Base-by-base conservation (phyloP, 2,329 filamentous ascomycete species). In the Monilinia vaccinii-corymbosi region DNA sequence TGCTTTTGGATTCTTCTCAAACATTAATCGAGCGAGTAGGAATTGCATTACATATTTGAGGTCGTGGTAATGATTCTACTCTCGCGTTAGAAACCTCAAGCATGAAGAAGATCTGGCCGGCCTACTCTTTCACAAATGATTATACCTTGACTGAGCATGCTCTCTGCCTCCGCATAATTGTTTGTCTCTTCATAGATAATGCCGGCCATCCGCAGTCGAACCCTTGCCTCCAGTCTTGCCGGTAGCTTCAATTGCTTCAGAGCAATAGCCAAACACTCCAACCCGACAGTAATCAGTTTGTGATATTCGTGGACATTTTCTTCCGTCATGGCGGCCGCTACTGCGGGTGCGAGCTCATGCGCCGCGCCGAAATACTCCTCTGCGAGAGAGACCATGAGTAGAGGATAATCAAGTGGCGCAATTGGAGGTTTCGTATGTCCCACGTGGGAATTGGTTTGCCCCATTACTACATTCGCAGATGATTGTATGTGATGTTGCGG, bases 31-130 rank as follows among this genome's bases (percentile, higher is more conserved):
- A 52, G 86, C 79, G 61, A 88, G 81, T 18, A 91, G 75, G 70
- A 90, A 89, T 64, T 89, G 83, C 80, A 91, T 89, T 63, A 83
- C 84, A 72, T 91, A 91, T 71, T 89, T 91, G 44, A 91, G 73
- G 66, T 92, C 88, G 31, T 75, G 68, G 62, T 84, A 79, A 50
- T 80, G 78, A 62, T 83, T 81, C 75, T 83, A 67, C 23, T 23
- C 16, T 34, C 14, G 28, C 16, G 28, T 49, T 28, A 38, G 40
- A 48, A 31, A 32, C 4, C 13, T 44, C 21, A 45, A 31, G 13
- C 51, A 44, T 28, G 31, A 25, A 36, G 18, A 36, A 28, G 28
- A 13, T 36, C 23, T n/a, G n/a, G n/a, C n/a, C n/a, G n/a, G 52
- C 69, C 64, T 72, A 84, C 82, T 74, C 85, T 83, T 62, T 87